phyloP scores from a whole-genome alignment of 176 grass and related monocot species.

The Stipa capillata region DNA sequence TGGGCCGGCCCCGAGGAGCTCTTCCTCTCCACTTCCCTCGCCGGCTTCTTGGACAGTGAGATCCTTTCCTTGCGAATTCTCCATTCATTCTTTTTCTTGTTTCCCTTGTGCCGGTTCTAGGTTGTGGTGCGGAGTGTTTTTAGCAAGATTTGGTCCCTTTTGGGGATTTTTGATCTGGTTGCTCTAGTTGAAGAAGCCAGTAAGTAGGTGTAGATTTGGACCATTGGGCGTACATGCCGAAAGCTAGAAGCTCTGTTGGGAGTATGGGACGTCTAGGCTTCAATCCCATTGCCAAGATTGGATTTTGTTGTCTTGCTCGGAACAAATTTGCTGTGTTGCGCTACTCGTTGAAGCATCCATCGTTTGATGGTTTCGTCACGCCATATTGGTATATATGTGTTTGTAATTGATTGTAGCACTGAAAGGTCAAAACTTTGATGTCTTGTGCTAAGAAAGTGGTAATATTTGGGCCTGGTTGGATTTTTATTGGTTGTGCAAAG shows the following conservation, averaged over 20 bases:
- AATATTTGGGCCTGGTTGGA: not conserved
- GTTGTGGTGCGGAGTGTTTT: not conserved
- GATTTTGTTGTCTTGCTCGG: not conserved
- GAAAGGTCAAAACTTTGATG: not conserved
- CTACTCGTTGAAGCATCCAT: not conserved
- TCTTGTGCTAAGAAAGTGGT: too few relatives aligned
- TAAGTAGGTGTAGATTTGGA: not conserved
- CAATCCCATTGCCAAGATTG: not conserved
- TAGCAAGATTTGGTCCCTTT: constrained; percentile 11
- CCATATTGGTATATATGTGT: not conserved
- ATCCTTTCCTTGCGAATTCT: not conserved
- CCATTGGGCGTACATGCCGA: not conserved
- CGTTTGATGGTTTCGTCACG: not conserved
- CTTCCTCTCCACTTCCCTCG: constrained; percentile 42
- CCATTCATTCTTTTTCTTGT: not conserved
- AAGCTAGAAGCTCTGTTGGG: not conserved
- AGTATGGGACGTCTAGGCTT: not conserved
- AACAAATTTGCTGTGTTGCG: not conserved
- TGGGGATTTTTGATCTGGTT: not conserved
- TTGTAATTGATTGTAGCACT: not conserved
- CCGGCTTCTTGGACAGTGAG: constrained; percentile 51
- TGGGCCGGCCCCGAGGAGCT: constrained; percentile 35
- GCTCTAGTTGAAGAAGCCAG: not conserved
- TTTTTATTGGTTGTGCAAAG: not conserved
- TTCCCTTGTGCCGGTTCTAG: not conserved